Percentiles rank a stretch among this genome's conserved stretches.
These are phyloP conservation scores for Saccharomyces jurei DNA, from an alignment of 805 yeast genomes.

Conservation along the genomic window DNA sequence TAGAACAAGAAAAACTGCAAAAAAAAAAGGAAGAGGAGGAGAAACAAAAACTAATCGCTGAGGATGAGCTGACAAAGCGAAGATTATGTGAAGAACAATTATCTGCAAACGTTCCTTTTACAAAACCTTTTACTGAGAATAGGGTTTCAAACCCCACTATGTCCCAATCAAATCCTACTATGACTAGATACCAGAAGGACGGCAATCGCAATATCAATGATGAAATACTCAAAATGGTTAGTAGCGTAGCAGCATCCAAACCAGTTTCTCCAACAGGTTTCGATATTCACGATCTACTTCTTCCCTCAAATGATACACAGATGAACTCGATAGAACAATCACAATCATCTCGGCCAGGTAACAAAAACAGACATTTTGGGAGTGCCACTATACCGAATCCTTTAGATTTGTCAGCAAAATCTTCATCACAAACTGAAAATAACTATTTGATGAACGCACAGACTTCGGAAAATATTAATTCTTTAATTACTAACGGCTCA, in stretches of 20 bases:
- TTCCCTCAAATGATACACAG: not conserved
- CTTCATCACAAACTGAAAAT: not conserved
- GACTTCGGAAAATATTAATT: not conserved
- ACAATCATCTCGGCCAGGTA: not conserved
- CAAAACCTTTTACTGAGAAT: not conserved
- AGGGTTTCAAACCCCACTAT: not conserved
- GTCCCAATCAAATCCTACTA: not conserved
- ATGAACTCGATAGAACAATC: not conserved
- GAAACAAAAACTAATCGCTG: constrained; percentile 22
- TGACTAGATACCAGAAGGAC: not conserved
- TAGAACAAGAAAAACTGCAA: not conserved
- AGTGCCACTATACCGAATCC: not conserved
- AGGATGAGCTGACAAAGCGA: constrained; percentile 7
- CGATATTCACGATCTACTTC: constrained; percentile 13
- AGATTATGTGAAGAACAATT: not conserved
- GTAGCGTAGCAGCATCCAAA: constrained; percentile 22
- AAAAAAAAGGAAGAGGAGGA: constrained; percentile 20
- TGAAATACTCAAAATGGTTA: constrained; percentile 23
- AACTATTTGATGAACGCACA: not conserved
- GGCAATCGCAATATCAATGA: constrained; percentile 11
- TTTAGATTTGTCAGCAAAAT: not conserved
- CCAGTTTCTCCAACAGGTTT: constrained; percentile 17
- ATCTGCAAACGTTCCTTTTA: not conserved
- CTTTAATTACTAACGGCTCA: not conserved
- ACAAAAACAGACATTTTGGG: not conserved